A percentile compares a stretch with the other conserved stretches of the same genome.
Conservation (phyloP, 2,329 filamentous ascomycete species). For the Mycosphaerella arachidis region DNA sequence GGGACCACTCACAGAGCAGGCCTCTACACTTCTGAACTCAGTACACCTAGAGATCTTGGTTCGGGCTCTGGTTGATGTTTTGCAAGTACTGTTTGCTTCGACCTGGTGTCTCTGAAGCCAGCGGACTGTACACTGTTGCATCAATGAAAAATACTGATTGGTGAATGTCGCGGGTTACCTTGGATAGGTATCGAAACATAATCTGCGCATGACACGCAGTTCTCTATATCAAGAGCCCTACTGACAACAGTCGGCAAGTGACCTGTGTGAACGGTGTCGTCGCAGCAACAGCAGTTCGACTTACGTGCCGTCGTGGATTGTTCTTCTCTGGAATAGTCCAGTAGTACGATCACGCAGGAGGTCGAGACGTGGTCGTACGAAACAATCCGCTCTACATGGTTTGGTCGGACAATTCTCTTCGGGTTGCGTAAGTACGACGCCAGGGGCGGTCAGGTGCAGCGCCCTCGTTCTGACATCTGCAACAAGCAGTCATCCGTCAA, state of each 20-base stretch:
- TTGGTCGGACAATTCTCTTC: background rate
- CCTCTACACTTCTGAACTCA: background rate
- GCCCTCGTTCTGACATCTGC: background rate
- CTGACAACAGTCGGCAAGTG: background rate
- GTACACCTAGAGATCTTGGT: background rate
- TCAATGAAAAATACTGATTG: background rate
- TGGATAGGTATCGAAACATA: background rate
- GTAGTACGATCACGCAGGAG: background rate
- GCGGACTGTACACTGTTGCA: background rate
- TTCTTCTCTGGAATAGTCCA: background rate
- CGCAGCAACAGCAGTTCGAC: background rate
- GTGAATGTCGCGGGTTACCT: background rate
- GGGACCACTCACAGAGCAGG: background rate
- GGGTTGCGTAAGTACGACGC: background rate
- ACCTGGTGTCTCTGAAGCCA: background rate
- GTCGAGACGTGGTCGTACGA: background rate
- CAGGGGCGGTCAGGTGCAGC: background rate
- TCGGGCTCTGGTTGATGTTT: background rate
- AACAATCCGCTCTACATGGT: background rate
- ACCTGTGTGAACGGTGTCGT: background rate
- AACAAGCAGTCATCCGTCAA: conserved; percentile 3
- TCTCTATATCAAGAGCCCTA: background rate
- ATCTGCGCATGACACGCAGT: background rate
- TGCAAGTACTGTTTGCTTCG: background rate
- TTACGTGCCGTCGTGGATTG: background rate